phyloP scores from a whole-genome alignment of 2,329 filamentous ascomycete genomes.

The Penicillium sp. region DNA sequence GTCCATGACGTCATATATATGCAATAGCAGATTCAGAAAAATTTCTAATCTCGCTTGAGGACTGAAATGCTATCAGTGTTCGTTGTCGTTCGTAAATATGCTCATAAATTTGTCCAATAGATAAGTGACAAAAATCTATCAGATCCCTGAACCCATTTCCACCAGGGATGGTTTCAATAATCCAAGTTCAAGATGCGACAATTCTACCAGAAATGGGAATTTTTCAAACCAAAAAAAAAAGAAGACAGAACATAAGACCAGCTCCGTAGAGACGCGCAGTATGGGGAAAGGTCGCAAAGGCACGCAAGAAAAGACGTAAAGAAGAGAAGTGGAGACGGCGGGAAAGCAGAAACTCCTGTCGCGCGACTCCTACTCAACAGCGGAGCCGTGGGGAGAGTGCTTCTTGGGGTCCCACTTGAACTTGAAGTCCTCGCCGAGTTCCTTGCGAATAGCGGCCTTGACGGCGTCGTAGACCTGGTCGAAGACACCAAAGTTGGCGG shows the following conservation, averaged over 20 bases:
- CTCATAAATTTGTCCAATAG: background rate
- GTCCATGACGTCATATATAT: background rate
- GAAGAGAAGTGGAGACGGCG: background rate
- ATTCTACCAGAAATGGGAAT: background rate
- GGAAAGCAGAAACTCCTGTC: background rate
- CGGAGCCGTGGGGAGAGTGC: conserved; percentile 62
- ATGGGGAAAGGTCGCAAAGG: background rate
- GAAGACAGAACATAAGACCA: background rate
- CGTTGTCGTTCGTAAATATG: background rate
- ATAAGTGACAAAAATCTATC: conserved; percentile 2
- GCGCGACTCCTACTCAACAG: conserved; percentile 52
- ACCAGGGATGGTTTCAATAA: background rate
- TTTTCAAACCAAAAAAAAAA: background rate
- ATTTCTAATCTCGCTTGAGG: background rate
- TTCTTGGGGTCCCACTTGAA: conserved; percentile 72
- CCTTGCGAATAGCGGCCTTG: conserved; percentile 65
- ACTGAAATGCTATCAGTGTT: background rate
- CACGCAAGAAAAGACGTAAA: background rate
- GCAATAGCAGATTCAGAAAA: background rate
- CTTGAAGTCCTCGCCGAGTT: conserved; percentile 72
- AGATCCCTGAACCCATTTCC: background rate
- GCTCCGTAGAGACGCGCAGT: background rate
- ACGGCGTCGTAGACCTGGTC: conserved; percentile 72
- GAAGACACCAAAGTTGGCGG: conserved; percentile 76
- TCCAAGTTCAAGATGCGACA: background rate